A percentile compares a stretch with the other conserved stretches of the same genome.
phyloP scores from a whole-genome alignment of 345 rosid genomes.

The Laguncularia racemosa region DNA sequence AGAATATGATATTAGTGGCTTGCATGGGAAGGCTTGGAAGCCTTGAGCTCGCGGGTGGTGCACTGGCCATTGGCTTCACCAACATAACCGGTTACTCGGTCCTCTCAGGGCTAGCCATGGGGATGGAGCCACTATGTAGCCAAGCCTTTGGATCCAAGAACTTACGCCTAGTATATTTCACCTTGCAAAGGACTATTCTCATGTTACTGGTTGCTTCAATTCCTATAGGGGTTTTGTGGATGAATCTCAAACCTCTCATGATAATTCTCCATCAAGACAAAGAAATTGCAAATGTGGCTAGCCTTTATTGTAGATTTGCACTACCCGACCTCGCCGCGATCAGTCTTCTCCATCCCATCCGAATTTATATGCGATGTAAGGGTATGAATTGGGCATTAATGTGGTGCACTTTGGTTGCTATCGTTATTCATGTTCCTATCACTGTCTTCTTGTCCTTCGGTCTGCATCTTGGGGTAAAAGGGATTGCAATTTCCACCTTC shows the following conservation, averaged over 20 bases:
- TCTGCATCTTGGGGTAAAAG: slow-evolving; percentile 52
- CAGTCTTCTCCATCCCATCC: slow-evolving; percentile 73
- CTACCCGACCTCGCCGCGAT: slow-evolving; percentile 77
- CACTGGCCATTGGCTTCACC: slow-evolving; percentile 84
- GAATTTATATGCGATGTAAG: slow-evolving; percentile 76
- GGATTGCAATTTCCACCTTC: slow-evolving; percentile 68
- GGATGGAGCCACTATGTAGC: slow-evolving; percentile 89
- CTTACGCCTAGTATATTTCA: slow-evolving; percentile 32
- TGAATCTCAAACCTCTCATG: slow-evolving; percentile 64
- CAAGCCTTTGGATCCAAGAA: slow-evolving; percentile 84
- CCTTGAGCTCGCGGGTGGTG: slow-evolving; percentile 90
- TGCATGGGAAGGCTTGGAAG: slow-evolving; percentile 89
- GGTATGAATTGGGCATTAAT: slow-evolving; percentile 83
- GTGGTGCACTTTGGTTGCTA: slow-evolving; percentile 63
- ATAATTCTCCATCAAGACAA: slow-evolving; percentile 52
- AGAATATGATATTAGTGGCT: slow-evolving; percentile 64
- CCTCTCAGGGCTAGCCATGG: slow-evolving; percentile 77
- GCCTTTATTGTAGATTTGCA: slow-evolving; percentile 52
- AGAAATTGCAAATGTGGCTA: slow-evolving; percentile 56
- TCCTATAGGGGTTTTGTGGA: slow-evolving; percentile 64
- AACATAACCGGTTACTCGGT: slow-evolving; percentile 93
- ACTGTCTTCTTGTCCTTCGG: slow-evolving; percentile 47
- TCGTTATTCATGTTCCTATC: slow-evolving; percentile 54
- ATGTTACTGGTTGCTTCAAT: slow-evolving; percentile 54
- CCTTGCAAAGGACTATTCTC: slow-evolving; percentile 52